phyloP scores from a whole-genome alignment of 768 basidiomycete genomes.

The Pluteus cervinus region DNA sequence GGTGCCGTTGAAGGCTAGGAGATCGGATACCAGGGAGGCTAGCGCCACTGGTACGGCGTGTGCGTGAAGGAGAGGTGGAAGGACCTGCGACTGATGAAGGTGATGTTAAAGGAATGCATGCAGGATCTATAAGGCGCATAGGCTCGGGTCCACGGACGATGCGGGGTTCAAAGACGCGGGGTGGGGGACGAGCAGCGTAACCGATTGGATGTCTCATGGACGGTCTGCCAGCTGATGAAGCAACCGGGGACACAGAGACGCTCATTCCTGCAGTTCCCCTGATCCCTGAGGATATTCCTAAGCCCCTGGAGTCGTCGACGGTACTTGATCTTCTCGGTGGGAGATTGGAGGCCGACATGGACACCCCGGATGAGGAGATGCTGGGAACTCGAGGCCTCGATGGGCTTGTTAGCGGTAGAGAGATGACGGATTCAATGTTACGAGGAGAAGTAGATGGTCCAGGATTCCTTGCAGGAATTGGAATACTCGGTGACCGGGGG shows the following conservation, averaged over 20 bases:
- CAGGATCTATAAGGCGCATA: slow-evolving; percentile 32
- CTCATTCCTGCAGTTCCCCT: slow-evolving; percentile 13
- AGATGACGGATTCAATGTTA: slow-evolving; percentile 60
- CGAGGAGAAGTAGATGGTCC: slow-evolving; percentile 41
- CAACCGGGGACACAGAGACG: too few relatives aligned
- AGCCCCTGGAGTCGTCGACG: background rate
- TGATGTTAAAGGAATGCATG: slow-evolving; percentile 35
- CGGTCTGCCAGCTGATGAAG: slow-evolving; percentile 20
- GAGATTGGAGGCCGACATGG: slow-evolving; percentile 8
- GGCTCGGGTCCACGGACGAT: slow-evolving; percentile 50
- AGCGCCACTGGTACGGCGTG: slow-evolving; percentile 40
- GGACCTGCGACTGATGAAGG: too few relatives aligned
- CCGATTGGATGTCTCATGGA: too few relatives aligned
- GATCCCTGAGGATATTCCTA: background rate
- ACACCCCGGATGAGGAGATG: slow-evolving; percentile 14
- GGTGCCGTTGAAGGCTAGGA: slow-evolving; percentile 6
- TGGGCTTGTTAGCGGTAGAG: slow-evolving; percentile 48
- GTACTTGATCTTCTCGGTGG: background rate
- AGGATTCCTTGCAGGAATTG: slow-evolving; percentile 50
- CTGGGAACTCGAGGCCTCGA: slow-evolving; percentile 33
- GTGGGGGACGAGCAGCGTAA: slow-evolving; percentile 24
- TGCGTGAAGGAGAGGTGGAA: slow-evolving; percentile 35
- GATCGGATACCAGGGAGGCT: slow-evolving; percentile 8
- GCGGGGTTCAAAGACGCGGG: slow-evolving; percentile 53
- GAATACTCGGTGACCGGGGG: slow-evolving; percentile 61